Conservation (phyloP, 1,284 basidiomycete genomes). For the Lignosus rhinocerotis region DNA sequence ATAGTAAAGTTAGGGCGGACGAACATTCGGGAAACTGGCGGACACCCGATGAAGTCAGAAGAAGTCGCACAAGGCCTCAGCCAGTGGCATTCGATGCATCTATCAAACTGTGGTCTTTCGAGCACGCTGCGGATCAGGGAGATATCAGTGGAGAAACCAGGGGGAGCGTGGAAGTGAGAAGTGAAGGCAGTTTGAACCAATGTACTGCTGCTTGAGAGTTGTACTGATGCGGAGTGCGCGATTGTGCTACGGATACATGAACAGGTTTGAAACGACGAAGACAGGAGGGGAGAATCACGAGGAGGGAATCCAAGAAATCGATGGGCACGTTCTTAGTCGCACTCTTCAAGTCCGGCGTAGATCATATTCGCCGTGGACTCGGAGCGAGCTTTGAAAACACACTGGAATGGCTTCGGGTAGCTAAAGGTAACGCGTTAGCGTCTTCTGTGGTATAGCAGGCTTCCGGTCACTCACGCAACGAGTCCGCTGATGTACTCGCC, state of each 20-base stretch:
- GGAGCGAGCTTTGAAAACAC: conserved; percentile 28
- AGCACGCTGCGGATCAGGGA: neutral
- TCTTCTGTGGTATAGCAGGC: neutral
- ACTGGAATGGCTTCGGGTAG: conserved; percentile 31
- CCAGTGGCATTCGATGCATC: conserved; percentile 25
- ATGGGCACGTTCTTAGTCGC: conserved; percentile 6
- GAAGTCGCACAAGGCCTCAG: conserved; percentile 15
- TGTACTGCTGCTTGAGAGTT: neutral
- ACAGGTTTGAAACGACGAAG: neutral
- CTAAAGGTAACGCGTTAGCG: conserved; percentile 12
- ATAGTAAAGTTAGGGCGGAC: neutral
- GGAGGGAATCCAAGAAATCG: neutral
- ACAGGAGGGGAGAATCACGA: neutral
- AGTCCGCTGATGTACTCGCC: conserved; percentile 35
- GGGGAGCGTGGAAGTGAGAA: neutral
- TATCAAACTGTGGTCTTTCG: conserved; percentile 24
- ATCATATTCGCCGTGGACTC: conserved; percentile 21
- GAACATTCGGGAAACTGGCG: neutral
- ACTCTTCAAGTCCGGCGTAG: conserved; percentile 15
- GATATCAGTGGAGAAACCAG: neutral
- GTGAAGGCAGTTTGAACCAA: neutral
- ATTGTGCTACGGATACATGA: neutral
- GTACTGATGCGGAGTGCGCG: too few species aligned
- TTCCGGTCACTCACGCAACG: conserved; percentile 38
- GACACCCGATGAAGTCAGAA: conserved; percentile 7